A percentile compares a stretch with the other conserved stretches of the same genome.
Conservation (phyloP, 345 rosid genomes). For the Eucalyptus camaldulensis region DNA sequence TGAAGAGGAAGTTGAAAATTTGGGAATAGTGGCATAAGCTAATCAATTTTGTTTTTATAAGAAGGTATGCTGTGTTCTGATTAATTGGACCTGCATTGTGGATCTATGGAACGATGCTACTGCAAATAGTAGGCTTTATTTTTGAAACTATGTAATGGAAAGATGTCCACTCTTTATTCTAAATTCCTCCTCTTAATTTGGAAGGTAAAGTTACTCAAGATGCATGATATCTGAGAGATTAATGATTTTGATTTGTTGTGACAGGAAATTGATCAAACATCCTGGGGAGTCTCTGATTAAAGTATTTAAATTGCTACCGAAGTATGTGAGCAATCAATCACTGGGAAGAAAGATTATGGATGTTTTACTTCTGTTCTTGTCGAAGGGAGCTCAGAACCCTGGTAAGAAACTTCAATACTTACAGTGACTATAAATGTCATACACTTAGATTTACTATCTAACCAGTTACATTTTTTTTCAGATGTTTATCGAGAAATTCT, state of each 20-base stretch:
- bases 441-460: neutral
- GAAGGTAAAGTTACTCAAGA: neutral
- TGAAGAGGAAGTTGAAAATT: neutral
- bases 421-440: neutral
- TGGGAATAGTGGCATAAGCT: neutral
- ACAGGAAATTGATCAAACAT: conserved; percentile 61
- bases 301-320: conserved; percentile 60
- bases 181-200: neutral
- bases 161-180: neutral
- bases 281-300: conserved; percentile 46
- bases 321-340: conserved; percentile 37
- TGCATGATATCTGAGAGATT: neutral
- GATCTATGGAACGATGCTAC: neutral
- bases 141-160: neutral
- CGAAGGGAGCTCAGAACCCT: conserved; percentile 31
- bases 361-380: conserved; percentile 53
- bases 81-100: neutral
- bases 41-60: neutral
- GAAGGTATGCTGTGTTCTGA: neutral
- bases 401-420: conserved; percentile 24
- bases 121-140: neutral
- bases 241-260: neutral
- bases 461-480: conserved; percentile 11
- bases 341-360: conserved; percentile 50
- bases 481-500: conserved; percentile 42